These are phyloP conservation scores for Lecanoromycetidae sp. DNA, from an alignment of 2,329 filamentous ascomycete genomes.

Conservation along the genomic window DNA sequence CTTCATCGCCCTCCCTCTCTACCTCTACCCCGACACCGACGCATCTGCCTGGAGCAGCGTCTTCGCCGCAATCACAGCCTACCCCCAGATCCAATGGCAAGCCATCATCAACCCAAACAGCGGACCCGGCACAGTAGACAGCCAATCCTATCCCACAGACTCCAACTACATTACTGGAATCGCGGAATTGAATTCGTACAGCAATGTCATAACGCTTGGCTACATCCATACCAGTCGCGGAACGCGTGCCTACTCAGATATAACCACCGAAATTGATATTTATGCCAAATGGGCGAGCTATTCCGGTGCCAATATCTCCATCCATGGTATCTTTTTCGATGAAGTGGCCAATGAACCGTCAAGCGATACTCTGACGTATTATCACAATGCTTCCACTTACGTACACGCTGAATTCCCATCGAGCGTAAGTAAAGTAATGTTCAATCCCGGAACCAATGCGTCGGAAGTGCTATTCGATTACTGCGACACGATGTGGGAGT, in stretches of 20 bases:
- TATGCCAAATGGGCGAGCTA: slow-evolving; percentile 29
- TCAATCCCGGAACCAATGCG: slow-evolving; percentile 8
- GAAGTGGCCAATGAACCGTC: slow-evolving; percentile 20
- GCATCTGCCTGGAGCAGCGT: slow-evolving; percentile 9
- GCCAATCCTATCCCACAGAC: slow-evolving; percentile 24
- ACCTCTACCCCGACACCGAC: slow-evolving; percentile 5
- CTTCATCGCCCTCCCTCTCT: slow-evolving; percentile 14
- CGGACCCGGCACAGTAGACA: slow-evolving; percentile 25
- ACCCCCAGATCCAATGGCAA: slow-evolving; percentile 22
- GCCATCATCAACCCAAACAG: slow-evolving; percentile 25
- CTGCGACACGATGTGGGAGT: slow-evolving; percentile 10
- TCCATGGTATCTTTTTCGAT: slow-evolving; percentile 33
- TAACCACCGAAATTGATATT: slow-evolving; percentile 27
- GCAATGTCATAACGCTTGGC: slow-evolving; percentile 31
- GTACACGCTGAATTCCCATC: neutral
- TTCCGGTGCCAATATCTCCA: slow-evolving; percentile 20
- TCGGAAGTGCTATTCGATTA: slow-evolving; percentile 1
- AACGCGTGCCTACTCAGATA: slow-evolving; percentile 22
- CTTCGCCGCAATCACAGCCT: slow-evolving; percentile 12
- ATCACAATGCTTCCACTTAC: neutral
- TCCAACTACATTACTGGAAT: slow-evolving; percentile 27
- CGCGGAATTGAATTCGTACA: slow-evolving; percentile 27
- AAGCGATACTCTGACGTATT: neutral
- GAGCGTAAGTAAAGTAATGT: neutral
- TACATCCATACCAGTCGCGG: slow-evolving; percentile 32